Base-by-base conservation (phyloP, 495 filamentous ascomycete species). In the Chlorociboria aeruginascens region DNA sequence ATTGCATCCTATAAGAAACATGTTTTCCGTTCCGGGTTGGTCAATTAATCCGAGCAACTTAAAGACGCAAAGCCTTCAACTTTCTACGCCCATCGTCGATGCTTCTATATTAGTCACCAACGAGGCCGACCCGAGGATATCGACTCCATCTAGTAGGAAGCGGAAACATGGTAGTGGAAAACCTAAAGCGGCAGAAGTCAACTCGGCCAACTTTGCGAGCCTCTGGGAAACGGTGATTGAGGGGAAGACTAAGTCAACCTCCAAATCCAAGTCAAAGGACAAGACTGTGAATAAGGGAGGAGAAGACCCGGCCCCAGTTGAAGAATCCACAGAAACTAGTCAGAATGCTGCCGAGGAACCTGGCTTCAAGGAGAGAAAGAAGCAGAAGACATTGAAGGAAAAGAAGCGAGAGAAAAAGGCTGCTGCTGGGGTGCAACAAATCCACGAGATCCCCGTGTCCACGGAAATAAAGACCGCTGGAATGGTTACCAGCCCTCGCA, bases 21-120 rank as follows among this genome's bases (percentile, higher is more conserved):
- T 98, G 92, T 98, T 98, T 62, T 79, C 89, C 4, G 89, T 96
- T 45, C 84, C 84, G 53, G 92, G 90, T 51, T 94, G 89, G 85
- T 83, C 84, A 16, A 69, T 96, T 25, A 73, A 85, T 50, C 72
- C 79, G 44, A 73, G 77, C 54, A 69, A 68, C 40, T 75, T 89
- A 43, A 86, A 83, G 64, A 63, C 76, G 17, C 88, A 95, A 66
- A 72, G 66, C 29, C 49, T 58, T 29, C 56, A 51, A 31, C 28
- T 45, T 14, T 14, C 32, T 32, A 47, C 46, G 7, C 12, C 29
- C 8, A 17, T 28, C 13, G 20, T 42, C 6, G 44, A 29, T 29
- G 48, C 32, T 46, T 51, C 43, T 10, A 31, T 63, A 31, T 34
- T 46, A 4, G 61, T 68, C 10, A 64, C 62, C 29, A 52, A 51